A percentile compares a stretch with the other conserved stretches of the same genome.
Conservation (phyloP, 768 basidiomycete genomes). For the Leucosporidium scottii region DNA sequence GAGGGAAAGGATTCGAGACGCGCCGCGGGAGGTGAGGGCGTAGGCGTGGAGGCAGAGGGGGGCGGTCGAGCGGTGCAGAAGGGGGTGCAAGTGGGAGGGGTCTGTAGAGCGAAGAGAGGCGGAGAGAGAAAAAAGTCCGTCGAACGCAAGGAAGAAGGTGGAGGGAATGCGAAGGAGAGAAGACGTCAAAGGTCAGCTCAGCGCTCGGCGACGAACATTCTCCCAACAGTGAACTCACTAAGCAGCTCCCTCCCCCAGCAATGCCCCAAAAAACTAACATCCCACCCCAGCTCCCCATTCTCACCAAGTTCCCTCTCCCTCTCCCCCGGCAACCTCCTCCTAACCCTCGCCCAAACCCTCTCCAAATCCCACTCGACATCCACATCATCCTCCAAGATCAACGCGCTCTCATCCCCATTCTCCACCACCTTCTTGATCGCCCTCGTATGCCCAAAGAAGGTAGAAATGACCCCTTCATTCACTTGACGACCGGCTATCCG, state of each 20-base stretch:
- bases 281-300: conserved; percentile 19
- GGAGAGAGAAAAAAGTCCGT: neutral
- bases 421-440: conserved; percentile 31
- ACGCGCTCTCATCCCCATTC: conserved; percentile 33
- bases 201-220: too few relatives aligned
- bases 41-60: conserved; percentile 39
- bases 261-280: conserved; percentile 33
- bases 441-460: conserved; percentile 36
- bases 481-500: conserved; percentile 30
- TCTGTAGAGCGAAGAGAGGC: conserved; percentile 8
- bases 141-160: neutral
- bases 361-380: conserved; percentile 39
- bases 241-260: conserved; percentile 37
- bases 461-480: conserved; percentile 30
- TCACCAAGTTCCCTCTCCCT: neutral
- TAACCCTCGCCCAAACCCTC: conserved; percentile 29
- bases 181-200: neutral
- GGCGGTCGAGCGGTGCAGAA: conserved; percentile 30
- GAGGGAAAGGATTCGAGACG: conserved; percentile 14
- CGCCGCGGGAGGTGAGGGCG: conserved; percentile 33
- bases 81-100: conserved; percentile 35
- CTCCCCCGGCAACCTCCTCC: conserved; percentile 21
- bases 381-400: conserved; percentile 39
- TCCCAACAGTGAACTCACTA: conserved; percentile 31
- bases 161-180: neutral